Evolutionary conservation across 805 yeast species (phyloP), one percentile per base, ranked within the genome.

Genomic region (Starmerella sp.): DNA sequence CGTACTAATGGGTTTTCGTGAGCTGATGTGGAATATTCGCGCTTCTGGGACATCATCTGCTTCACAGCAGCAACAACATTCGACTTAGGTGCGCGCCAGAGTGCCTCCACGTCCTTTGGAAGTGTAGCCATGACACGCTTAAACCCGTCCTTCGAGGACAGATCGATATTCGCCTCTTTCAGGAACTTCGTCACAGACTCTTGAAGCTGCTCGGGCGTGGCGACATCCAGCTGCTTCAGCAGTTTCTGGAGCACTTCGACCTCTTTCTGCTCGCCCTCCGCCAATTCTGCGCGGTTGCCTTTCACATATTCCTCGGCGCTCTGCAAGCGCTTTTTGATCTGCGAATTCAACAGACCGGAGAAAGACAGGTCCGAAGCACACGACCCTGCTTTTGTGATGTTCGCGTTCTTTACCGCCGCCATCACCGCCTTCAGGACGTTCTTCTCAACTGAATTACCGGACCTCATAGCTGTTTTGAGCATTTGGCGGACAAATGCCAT

Each of bases 1-100:
- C 82, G 58, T 69, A 78, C 82, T 67, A 79, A 66, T 58, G 82
- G 83, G 56, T 79, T 79, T 38, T 74, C 77, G 54, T 79, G 83
- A 13, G 49, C 44, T 6, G 53, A 39, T 3, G 71, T 68, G 5
- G 69, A 57, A 55, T 63, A 67, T 14, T 56, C 41, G 43, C 71
- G 60, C 52, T 52, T 46, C 43, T 37, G 50, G 6, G 52, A 42
- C 9, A 63, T 47, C 17, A 54, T 46, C 35, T 57, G 54, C 42
- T 61, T 62, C 45, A 66, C 58, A n/a, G 65, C 56, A 15, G 47
- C 55, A 34, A 63, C 67, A 7, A 66, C 69, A 43, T 59, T 54
- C 37, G 65, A 59, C 42, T 58, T 61, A 7, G 69, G 62, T 7
- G 71, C 63, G 36, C 54, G 56, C 71, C 71, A 69, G 28, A 60